These are phyloP conservation scores for Cytospora piceae DNA, from an alignment of 2,329 filamentous ascomycete species.

Conservation along the genomic window DNA sequence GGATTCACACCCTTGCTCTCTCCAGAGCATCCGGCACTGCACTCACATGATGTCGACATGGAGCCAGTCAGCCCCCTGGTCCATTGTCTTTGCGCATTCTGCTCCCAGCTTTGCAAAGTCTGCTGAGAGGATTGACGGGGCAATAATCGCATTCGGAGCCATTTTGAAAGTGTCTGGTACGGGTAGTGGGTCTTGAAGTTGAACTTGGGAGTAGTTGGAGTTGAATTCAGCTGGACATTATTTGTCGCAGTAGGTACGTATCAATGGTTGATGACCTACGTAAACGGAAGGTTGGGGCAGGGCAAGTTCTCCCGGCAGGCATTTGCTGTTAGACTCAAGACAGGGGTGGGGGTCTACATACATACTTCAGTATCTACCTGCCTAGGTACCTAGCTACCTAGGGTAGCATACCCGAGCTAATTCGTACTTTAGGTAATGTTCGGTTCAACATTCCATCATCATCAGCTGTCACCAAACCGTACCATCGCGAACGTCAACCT, in stretches of 20 bases:
- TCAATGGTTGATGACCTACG: not conserved
- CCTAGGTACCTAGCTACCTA: not conserved
- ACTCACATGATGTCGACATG: slow-evolving; percentile 87
- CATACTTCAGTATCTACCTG: not conserved
- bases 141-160: slow-evolving; percentile 91
- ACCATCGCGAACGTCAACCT: not conserved
- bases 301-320: not conserved
- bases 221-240: no score
- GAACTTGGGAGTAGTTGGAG: not conserved
- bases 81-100: slow-evolving; percentile 85
- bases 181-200: not conserved
- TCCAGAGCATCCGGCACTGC: slow-evolving; percentile 29
- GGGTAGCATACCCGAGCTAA: no score
- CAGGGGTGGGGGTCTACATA: no score
- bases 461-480: not conserved
- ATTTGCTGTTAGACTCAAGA: not conserved
- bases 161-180: slow-evolving; percentile 53
- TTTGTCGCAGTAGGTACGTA: slow-evolving; percentile 3
- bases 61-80: slow-evolving; percentile 86
- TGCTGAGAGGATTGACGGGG: slow-evolving; percentile 92
- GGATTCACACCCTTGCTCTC: not conserved
- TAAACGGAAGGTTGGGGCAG: slow-evolving; percentile 10
- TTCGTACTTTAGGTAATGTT: no score
- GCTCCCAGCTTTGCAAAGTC: slow-evolving; percentile 89
- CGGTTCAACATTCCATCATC: not conserved